Conservation (phyloP, 176 grass and related monocot species). For the Bonia amplexicaulis region DNA sequence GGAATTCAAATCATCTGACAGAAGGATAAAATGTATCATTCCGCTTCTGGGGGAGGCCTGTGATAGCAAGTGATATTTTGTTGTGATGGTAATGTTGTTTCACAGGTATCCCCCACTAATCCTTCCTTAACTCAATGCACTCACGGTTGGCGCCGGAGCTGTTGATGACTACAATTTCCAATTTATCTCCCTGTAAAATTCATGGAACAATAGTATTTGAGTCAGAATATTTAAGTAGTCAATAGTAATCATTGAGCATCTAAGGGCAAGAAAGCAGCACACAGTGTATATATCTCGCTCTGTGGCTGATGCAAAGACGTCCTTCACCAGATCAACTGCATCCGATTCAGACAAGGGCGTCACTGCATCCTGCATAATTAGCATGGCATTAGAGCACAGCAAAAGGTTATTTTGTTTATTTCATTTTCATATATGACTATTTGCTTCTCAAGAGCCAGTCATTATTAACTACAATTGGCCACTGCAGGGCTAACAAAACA, state of each 20-base stretch:
- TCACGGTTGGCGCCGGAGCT: constrained; percentile 35
- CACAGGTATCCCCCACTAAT: not conserved
- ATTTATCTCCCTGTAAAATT: constrained; percentile 54
- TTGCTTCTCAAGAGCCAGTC: not conserved
- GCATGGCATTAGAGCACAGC: not conserved
- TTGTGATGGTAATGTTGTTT: not conserved
- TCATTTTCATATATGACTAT: not conserved
- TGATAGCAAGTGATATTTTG: not conserved
- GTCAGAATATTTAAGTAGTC: not conserved
- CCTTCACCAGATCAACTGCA: constrained; percentile 71
- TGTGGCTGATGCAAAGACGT: constrained; percentile 70
- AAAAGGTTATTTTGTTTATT: not conserved
- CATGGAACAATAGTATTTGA: not conserved
- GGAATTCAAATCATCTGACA: not conserved
- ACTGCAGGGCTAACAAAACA: not conserved
- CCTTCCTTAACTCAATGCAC: constrained; percentile 57
- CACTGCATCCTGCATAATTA: constrained; percentile 49
- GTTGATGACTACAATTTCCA: constrained; percentile 63
- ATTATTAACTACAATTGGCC: not conserved
- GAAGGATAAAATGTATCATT: not conserved
- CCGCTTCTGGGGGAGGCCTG: not conserved
- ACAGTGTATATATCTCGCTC: constrained; percentile 73
- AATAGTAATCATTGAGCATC: not conserved
- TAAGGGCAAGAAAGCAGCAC: not conserved
- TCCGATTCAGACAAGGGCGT: constrained; percentile 56